Evolutionary conservation across 805 yeast genomes (phyloP).

Genomic region (Yueomyces sinensis): DNA sequence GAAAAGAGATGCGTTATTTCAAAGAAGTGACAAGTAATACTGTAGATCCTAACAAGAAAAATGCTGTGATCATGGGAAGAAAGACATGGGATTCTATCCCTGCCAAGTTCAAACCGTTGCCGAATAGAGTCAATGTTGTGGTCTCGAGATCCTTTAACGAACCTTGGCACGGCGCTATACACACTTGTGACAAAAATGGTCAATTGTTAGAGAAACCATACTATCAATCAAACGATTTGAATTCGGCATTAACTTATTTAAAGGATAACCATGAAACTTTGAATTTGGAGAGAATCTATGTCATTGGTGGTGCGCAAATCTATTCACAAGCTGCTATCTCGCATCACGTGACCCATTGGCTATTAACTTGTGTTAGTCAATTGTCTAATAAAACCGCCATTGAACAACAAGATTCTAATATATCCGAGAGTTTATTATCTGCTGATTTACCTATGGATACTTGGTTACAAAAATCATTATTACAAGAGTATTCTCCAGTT

Average conservation of each 20-base stretch:
- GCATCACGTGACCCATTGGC: slow-evolving; percentile 36
- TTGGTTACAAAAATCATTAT: not conserved
- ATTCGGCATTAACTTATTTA: not conserved
- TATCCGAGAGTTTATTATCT: no score
- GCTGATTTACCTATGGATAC: no score
- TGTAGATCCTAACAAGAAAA: slow-evolving; percentile 26
- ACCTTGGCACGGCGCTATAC: not conserved
- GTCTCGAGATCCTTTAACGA: slow-evolving; percentile 37
- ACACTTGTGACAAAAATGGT: not conserved
- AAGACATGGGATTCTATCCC: slow-evolving; percentile 96
- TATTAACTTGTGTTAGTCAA: slow-evolving; percentile 35
- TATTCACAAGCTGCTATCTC: slow-evolving; percentile 38
- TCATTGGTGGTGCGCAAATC: slow-evolving; percentile 89
- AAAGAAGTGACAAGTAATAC: slow-evolving; percentile 49
- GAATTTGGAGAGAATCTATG: slow-evolving; percentile 46
- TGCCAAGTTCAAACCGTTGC: slow-evolving; percentile 65
- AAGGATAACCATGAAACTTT: slow-evolving; percentile 3
- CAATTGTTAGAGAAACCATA: not conserved
- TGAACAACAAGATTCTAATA: no score
- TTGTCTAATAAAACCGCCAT: no score
- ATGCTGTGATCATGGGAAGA: slow-evolving; percentile 92
- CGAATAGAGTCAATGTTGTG: slow-evolving; percentile 61
- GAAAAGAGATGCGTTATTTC: slow-evolving; percentile 78
- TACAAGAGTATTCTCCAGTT: not conserved
- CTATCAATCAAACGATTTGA: not conserved